Evolutionary conservation across 257 asterid species (phyloP), one percentile per base, ranked within the genome.

Genomic region (Gentiana dahurica): DNA sequence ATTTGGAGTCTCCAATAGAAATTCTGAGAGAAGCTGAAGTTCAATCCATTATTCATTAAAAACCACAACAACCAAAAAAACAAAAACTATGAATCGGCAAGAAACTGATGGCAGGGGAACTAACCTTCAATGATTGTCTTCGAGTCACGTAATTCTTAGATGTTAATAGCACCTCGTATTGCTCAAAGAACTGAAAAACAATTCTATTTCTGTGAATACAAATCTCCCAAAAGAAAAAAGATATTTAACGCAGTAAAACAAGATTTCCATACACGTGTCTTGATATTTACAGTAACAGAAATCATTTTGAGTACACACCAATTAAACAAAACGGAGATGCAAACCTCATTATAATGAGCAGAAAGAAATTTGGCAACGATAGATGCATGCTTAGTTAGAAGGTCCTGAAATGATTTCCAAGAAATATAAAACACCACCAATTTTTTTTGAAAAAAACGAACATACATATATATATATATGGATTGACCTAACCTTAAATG

Each of bases 111-210:
- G 63, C 57, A 49, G 44, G 70, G 55, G 59, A 55, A 68, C 85
- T 67, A 57, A 85, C 98, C 98, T 91, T 91, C 83, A 91, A 78
- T 53, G 98, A 91, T 70, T 91, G 98, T 84, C 98, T 81, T 76
- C 97, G 81, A 2, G 97, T 91, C 60, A 91, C 98, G 49, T 91
- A 91, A 73, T 91, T 91, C 41, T 78, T 58, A 57, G 98, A 87
- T 46, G 75, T 72, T 77, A 91, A 70, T 68, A 91, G 94, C 60
- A 68, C 83, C 74, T 91, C 98, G 65, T 91, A 91, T 53, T 69
- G 90, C 81, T 83, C 94, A 70, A 91, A 91, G 74, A 91, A 91
- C 98, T 91, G 85, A 15, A 69, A 64, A 37, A 61, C 51, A n/a
- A 55, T 63, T 36, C 12, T 59, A 34, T 50, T 51, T 67, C 49